Percentiles rank a stretch among this genome's conserved stretches.
These are phyloP conservation scores for Arabidopsis suecica DNA, from an alignment of 345 rosid genomes.

Conservation along the genomic window DNA sequence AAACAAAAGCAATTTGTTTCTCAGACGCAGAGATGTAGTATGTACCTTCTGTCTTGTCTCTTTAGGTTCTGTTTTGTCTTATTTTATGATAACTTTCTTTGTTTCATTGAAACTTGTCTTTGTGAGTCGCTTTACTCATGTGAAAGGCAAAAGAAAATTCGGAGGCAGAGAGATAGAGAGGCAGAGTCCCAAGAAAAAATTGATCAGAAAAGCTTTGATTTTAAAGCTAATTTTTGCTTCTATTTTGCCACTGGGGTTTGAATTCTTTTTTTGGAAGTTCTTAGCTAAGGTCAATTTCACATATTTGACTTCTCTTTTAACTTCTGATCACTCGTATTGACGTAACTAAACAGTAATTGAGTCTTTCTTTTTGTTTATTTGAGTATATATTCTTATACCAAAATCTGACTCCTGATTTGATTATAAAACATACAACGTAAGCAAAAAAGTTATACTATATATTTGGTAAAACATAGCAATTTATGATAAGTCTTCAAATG, in stretches of 20 bases:
- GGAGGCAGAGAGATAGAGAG: not conserved
- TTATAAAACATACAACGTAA: not conserved
- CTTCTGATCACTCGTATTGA: not conserved
- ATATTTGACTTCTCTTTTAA: not conserved
- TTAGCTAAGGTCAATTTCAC: slow-evolving; percentile 7
- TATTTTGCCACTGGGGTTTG: not conserved
- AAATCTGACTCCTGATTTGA: not conserved
- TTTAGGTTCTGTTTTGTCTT: slow-evolving; percentile 13
- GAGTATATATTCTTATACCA: not conserved
- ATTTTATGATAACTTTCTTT: not conserved
- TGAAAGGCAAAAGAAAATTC: not conserved
- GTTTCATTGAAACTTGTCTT: not conserved
- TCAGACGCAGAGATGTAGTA: too few relatives aligned
- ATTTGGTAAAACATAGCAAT: not conserved
- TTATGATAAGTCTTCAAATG: not conserved
- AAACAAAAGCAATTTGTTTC: not conserved
- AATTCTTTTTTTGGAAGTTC: not conserved
- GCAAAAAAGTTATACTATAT: not conserved
- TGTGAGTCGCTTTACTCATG: not conserved
- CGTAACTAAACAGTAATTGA: not conserved
- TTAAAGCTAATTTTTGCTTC: not conserved
- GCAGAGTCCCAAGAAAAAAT: not conserved
- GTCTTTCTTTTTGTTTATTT: not conserved
- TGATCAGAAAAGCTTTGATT: not conserved
- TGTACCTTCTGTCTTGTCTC: slow-evolving; percentile 15